phyloP scores from a whole-genome alignment of 73 alveolate genomes.

The Uronychia setigera region DNA sequence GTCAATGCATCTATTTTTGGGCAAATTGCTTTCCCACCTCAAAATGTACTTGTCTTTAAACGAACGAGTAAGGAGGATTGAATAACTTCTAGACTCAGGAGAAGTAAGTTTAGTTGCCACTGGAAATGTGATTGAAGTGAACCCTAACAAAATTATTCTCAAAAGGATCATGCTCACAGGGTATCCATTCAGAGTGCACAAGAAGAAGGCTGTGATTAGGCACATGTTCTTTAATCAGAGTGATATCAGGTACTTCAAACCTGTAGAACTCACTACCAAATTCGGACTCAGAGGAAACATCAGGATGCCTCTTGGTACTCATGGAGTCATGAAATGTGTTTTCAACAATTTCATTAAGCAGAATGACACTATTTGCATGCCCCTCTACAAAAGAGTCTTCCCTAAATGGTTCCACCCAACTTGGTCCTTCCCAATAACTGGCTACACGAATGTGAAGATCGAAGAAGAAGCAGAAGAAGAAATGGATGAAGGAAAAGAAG shows the following conservation, averaged over 20 bases:
- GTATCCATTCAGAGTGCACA: slow-evolving; percentile 98
- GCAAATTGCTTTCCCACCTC: slow-evolving; percentile 86
- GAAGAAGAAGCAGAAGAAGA: not conserved
- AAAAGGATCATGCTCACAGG: slow-evolving; percentile 99
- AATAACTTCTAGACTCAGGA: slow-evolving; percentile 42
- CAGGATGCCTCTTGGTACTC: slow-evolving; percentile 98
- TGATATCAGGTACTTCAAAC: slow-evolving; percentile 96
- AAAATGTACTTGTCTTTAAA: slow-evolving; percentile 82
- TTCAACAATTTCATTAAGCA: slow-evolving; percentile 96
- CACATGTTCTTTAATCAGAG: slow-evolving; percentile 95
- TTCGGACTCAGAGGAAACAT: slow-evolving; percentile 97
- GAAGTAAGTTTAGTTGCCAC: slow-evolving; percentile 78
- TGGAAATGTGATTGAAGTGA: slow-evolving; percentile 88
- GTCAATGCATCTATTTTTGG: slow-evolving; percentile 84
- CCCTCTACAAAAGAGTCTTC: slow-evolving; percentile 93
- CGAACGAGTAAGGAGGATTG: slow-evolving; percentile 20
- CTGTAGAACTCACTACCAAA: slow-evolving; percentile 98
- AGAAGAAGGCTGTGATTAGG: slow-evolving; percentile 96
- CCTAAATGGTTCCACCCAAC: slow-evolving; percentile 94
- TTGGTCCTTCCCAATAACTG: slow-evolving; percentile 60
- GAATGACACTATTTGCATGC: slow-evolving; percentile 96
- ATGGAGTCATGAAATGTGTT: slow-evolving; percentile 99
- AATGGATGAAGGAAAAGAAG: not conserved
- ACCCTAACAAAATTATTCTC: slow-evolving; percentile 92
- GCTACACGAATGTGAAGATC: not conserved